These are phyloP conservation scores for Colletotrichum sp. DNA, from an alignment of 2,329 filamentous ascomycete genomes.

Conservation along the genomic window DNA sequence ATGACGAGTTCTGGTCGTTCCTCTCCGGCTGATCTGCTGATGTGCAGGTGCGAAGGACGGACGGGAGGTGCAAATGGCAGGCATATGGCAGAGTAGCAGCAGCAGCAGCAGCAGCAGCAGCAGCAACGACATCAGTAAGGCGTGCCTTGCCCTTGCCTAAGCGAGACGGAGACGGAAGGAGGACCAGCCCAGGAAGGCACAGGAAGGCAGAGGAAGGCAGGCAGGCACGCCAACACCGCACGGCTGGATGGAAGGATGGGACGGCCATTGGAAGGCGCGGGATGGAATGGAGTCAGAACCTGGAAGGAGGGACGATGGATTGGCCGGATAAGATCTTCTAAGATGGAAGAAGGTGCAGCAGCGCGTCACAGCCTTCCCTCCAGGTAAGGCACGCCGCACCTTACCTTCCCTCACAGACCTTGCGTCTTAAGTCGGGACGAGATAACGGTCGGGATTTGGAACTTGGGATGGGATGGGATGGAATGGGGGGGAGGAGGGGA, in stretches of 20 bases:
- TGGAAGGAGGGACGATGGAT: not conserved
- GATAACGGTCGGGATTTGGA: constrained; percentile 4
- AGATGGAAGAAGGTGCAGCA: not conserved
- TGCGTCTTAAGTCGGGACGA: not conserved
- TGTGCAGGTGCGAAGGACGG: not conserved
- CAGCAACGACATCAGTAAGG: not conserved
- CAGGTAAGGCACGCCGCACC: not conserved
- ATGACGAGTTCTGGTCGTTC: not conserved
- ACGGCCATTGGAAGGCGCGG: not conserved
- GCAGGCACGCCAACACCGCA: not conserved
- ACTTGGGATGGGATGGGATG: not conserved
- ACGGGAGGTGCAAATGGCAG: not conserved
- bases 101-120: not conserved
- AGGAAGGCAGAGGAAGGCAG: not conserved
- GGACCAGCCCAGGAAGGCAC: not conserved
- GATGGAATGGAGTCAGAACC: constrained; percentile 2
- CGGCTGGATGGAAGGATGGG: not conserved
- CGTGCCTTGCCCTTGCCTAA: not conserved
- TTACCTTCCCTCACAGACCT: not conserved
- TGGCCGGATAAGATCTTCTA: constrained; percentile 2
- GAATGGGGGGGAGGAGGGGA: not conserved
- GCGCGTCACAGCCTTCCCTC: not conserved
- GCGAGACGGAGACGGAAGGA: not conserved
- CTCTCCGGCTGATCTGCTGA: not conserved
- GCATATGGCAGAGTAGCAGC: not conserved